Evolutionary conservation across 805 yeast species (phyloP).

Genomic region (Wickerhamiella kazuoi): DNA sequence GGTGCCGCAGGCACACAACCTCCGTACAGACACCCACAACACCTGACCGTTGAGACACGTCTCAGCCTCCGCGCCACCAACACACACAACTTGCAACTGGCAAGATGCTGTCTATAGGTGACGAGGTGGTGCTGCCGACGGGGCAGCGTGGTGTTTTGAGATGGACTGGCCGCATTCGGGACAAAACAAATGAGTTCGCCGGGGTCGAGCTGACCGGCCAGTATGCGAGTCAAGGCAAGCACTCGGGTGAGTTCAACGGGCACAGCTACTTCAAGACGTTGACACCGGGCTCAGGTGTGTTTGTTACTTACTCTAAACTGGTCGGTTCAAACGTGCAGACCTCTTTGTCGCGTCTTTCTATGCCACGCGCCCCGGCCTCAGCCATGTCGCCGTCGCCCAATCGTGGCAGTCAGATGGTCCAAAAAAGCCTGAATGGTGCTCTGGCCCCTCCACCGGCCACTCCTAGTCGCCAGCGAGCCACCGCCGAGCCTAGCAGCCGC

Average conservation of each 20-base stretch:
- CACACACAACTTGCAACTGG: too few relatives aligned
- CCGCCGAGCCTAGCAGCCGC: neutral
- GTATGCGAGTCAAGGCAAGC: conserved; percentile 49
- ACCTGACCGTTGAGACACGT: too few relatives aligned
- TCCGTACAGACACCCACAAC: too few relatives aligned
- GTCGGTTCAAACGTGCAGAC: conserved; percentile 11
- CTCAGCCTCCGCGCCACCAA: too few relatives aligned
- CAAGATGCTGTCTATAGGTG: conserved; percentile 18
- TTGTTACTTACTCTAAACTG: conserved; percentile 29
- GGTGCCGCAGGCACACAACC: too few relatives aligned
- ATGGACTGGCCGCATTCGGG: conserved; percentile 56
- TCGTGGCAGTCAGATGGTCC: neutral
- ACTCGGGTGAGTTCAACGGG: conserved; percentile 70
- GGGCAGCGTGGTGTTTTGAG: conserved; percentile 50
- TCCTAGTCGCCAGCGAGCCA: neutral
- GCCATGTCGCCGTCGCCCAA: neutral
- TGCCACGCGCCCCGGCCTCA: neutral
- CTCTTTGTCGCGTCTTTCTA: conserved; percentile 1
- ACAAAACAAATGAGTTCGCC: conserved; percentile 60
- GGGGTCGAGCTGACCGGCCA: conserved; percentile 68
- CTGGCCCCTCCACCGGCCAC: too few relatives aligned
- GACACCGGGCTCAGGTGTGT: conserved; percentile 53
- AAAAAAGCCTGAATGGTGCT: too few relatives aligned
- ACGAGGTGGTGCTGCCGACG: conserved; percentile 34
- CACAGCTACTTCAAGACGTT: conserved; percentile 45